Conservation (phyloP, 192 early-diverging fungal genomes). For the Funneliformis geosporum region DNA sequence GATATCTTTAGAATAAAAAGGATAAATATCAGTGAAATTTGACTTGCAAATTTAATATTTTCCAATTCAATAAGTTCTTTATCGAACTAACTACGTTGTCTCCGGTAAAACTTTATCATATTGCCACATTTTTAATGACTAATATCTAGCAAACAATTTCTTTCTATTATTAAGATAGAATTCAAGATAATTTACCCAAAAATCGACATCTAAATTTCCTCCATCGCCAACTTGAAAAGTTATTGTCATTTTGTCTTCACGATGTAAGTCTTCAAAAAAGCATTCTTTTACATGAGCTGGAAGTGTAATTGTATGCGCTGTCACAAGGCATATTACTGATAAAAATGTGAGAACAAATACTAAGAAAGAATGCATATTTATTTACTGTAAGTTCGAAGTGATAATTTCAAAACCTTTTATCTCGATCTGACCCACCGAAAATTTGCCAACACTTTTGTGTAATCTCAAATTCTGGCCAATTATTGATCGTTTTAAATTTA, state of each 20-base stretch:
- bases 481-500: neutral
- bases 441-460: neutral
- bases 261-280: conserved; percentile 66
- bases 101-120: too few relatives aligned
- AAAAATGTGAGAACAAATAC: neutral
- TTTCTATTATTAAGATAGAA: too few relatives aligned
- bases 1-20: conserved; percentile 40
- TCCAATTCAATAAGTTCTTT: neutral
- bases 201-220: conserved; percentile 68
- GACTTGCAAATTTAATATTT: neutral
- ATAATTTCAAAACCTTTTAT: neutral
- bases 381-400: neutral
- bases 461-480: neutral
- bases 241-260: conserved; percentile 62
- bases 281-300: conserved; percentile 39
- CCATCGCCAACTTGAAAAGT: conserved; percentile 71
- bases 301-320: conserved; percentile 27
- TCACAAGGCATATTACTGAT: neutral
- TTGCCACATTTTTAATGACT: too few relatives aligned
- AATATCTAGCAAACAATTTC: too few relatives aligned
- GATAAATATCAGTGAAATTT: neutral
- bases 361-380: conserved; percentile 7
- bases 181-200: conserved; percentile 50
- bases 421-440: neutral
- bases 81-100: neutral